A percentile compares a stretch with the other conserved stretches of the same genome.
phyloP scores from a whole-genome alignment of 257 asterid genomes.

The Primulina tabacum region DNA sequence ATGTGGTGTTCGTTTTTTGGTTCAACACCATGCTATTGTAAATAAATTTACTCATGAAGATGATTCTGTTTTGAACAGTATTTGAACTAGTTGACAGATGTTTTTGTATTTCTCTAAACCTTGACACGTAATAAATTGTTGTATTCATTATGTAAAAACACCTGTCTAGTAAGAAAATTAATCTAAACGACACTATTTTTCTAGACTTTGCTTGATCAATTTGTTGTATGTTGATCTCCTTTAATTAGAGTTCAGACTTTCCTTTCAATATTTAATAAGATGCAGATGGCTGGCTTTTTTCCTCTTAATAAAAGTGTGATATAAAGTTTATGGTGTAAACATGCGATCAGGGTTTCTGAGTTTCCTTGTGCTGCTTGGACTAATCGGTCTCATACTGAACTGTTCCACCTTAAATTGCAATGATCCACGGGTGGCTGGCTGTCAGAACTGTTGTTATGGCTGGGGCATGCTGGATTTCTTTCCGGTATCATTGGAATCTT shows the following conservation, averaged over 20 bases:
- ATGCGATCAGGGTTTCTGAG: conserved; percentile 43
- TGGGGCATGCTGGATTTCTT: conserved; percentile 60
- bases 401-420: conserved; percentile 38
- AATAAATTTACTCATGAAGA: background rate
- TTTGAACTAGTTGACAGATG: background rate
- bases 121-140: background rate
- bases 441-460: conserved; percentile 58
- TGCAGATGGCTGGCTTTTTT: background rate
- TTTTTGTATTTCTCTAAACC: background rate
- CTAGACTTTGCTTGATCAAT: background rate
- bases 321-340: conserved; percentile 17
- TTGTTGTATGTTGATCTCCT: background rate
- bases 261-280: background rate
- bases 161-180: background rate
- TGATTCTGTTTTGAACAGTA: too few relatives aligned
- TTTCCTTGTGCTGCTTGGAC: conserved; percentile 53
- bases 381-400: conserved; percentile 44
- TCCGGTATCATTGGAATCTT: conserved; percentile 60
- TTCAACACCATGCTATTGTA: background rate
- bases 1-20: background rate
- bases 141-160: too few relatives aligned
- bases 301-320: background rate
- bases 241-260: background rate
- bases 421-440: conserved; percentile 54
- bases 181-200: background rate